A percentile compares a stretch with the other conserved stretches of the same genome.
Conservation (phyloP, 345 rosid genomes). For the Gynandropsis gynandra region DNA sequence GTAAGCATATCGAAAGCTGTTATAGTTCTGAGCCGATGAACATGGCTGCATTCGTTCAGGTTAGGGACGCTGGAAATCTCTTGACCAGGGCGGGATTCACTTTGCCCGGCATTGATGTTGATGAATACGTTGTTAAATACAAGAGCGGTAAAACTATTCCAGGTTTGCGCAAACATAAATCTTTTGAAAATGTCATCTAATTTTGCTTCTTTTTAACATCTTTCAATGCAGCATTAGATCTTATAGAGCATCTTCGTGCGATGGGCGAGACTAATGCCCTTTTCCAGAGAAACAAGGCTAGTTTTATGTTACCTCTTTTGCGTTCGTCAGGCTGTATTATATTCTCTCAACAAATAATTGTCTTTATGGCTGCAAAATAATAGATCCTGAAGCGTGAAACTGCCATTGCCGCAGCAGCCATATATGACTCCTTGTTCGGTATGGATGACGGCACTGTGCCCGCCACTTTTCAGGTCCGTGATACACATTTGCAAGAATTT, state of each 20-base stretch:
- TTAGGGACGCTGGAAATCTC: constrained; percentile 95
- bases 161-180: not conserved
- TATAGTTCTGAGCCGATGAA: not conserved
- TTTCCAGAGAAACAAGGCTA: constrained; percentile 64
- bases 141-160: constrained; percentile 52
- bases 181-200: constrained; percentile 5
- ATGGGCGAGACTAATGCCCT: constrained; percentile 99
- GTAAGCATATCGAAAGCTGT: not conserved
- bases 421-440: constrained; percentile 89
- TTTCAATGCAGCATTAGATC: constrained; percentile 59
- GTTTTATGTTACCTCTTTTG: not conserved
- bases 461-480: constrained; percentile 82
- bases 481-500: not conserved
- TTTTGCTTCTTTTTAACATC: not conserved
- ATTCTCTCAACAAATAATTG: constrained; percentile 1
- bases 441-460: constrained; percentile 89
- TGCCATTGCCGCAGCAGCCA: constrained; percentile 91
- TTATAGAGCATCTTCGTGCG: constrained; percentile 87
- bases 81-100: constrained; percentile 92
- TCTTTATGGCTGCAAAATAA: constrained; percentile 14
- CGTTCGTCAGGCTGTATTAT: not conserved
- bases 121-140: constrained; percentile 81
- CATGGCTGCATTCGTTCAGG: constrained; percentile 35
- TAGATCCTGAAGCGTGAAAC: constrained; percentile 81
- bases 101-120: constrained; percentile 92